A percentile compares a stretch with the other conserved stretches of the same genome.
Evolutionary conservation across 1,284 basidiomycete species (phyloP).

Genomic region (Pascua guehoae): DNA sequence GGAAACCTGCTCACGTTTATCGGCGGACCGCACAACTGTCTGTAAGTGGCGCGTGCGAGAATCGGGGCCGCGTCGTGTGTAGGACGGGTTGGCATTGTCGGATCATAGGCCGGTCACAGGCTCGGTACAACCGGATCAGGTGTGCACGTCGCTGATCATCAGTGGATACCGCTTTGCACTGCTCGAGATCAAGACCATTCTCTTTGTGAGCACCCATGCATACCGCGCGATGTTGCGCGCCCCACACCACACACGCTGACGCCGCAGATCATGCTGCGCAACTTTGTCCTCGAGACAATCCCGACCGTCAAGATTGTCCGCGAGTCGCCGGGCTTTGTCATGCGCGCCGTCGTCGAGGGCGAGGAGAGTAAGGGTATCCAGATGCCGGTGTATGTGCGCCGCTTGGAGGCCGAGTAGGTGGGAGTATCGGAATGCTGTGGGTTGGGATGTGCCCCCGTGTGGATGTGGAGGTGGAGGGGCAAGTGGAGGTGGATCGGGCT

Average conservation of each 20-base stretch:
- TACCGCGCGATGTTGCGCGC: too few species aligned
- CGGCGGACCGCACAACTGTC: conserved; percentile 63
- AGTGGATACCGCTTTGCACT: conserved; percentile 65
- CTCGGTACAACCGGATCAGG: too few species aligned
- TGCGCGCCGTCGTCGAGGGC: conserved; percentile 10
- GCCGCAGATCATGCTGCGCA: conserved; percentile 17
- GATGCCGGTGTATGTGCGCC: conserved; percentile 13
- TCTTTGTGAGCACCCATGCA: conserved; percentile 50
- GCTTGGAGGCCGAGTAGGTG: background rate
- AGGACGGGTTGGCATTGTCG: too few species aligned
- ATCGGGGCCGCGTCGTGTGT: too few species aligned
- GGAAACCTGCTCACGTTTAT: conserved; percentile 65
- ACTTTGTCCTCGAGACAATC: conserved; percentile 18
- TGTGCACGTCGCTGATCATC: background rate
- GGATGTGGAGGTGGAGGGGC: too few species aligned
- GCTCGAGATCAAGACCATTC: conserved; percentile 61
- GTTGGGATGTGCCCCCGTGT: too few species aligned
- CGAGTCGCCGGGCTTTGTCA: conserved; percentile 4
- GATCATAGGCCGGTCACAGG: too few species aligned
- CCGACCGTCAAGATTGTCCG: conserved; percentile 3
- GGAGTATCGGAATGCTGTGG: too few species aligned
- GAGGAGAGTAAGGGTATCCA: conserved; percentile 14
- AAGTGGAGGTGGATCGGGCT: too few species aligned
- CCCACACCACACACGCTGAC: background rate
- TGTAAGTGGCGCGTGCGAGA: too few species aligned